Conservation (phyloP, 345 rosid species). For the Xanthoceras sorbifolium region DNA sequence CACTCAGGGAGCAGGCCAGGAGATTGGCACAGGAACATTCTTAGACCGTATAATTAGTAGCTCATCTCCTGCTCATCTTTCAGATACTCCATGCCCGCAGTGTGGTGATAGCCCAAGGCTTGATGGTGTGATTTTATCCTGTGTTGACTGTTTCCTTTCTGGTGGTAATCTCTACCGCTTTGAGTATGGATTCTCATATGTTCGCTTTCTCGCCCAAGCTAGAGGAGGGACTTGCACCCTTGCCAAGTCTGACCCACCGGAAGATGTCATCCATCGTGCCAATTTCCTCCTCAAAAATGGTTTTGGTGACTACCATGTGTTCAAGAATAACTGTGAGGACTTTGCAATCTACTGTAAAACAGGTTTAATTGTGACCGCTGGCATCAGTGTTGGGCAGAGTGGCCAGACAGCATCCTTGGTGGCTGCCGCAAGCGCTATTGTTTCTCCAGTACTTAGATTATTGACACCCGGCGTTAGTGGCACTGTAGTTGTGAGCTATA, state of each 20-base stretch:
- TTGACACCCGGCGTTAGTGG: slow-evolving; percentile 59
- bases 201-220: slow-evolving; percentile 52
- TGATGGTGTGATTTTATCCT: slow-evolving; percentile 62
- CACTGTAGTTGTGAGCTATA: slow-evolving; percentile 48
- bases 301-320: slow-evolving; percentile 63
- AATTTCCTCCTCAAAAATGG: slow-evolving; percentile 58
- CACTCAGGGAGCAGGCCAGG: slow-evolving; percentile 68
- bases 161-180: slow-evolving; percentile 64
- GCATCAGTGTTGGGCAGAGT: slow-evolving; percentile 60
- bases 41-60: slow-evolving; percentile 59
- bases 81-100: slow-evolving; percentile 48
- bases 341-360: slow-evolving; percentile 82
- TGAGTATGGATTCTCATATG: slow-evolving; percentile 50
- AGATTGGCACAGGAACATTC: slow-evolving; percentile 62
- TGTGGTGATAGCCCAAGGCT: slow-evolving; percentile 55
- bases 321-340: slow-evolving; percentile 79
- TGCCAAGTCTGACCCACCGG: slow-evolving; percentile 59
- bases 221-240: slow-evolving; percentile 85
- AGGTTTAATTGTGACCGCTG: slow-evolving; percentile 49
- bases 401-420: slow-evolving; percentile 67
- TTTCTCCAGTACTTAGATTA: slow-evolving; percentile 50
- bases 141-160: slow-evolving; percentile 69
- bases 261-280: slow-evolving; percentile 60
- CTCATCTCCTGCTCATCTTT: slow-evolving; percentile 41
- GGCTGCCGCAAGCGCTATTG: slow-evolving; percentile 47